Conservation (phyloP, 2,329 filamentous ascomycete species). For the Clonostachys byssicola region DNA sequence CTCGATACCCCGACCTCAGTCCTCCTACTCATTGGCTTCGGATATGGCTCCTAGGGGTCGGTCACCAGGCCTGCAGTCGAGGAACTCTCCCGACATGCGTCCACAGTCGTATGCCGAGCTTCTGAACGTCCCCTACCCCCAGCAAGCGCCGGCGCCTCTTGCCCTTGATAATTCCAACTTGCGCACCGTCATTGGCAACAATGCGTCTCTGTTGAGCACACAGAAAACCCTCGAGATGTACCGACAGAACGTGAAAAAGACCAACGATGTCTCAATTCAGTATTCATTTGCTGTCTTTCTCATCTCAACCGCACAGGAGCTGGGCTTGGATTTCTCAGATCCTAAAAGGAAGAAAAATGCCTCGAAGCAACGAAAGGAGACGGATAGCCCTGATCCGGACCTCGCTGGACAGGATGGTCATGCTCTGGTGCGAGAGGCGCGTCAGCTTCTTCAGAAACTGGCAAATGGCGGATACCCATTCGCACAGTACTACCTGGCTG, state of each 20-base stretch:
- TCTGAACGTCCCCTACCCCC: slow-evolving; percentile 71
- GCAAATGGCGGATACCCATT: slow-evolving; percentile 90
- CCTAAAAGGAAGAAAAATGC: slow-evolving; percentile 37
- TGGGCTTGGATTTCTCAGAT: slow-evolving; percentile 52
- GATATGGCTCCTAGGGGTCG: slow-evolving; percentile 64
- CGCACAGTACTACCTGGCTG: slow-evolving; percentile 94
- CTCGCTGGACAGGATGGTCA: slow-evolving; percentile 47
- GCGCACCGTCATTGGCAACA: slow-evolving; percentile 75
- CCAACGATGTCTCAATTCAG: slow-evolving; percentile 82
- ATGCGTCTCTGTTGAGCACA: slow-evolving; percentile 84
- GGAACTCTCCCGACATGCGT: slow-evolving; percentile 51
- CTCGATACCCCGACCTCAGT: slow-evolving; percentile 65
- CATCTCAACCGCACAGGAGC: slow-evolving; percentile 82
- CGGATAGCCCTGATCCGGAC: slow-evolving; percentile 41
- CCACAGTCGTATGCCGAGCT: slow-evolving; percentile 54
- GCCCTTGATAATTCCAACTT: slow-evolving; percentile 77
- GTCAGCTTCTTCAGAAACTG: slow-evolving; percentile 81
- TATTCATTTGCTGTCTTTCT: slow-evolving; percentile 97
- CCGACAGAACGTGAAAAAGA: slow-evolving; percentile 94
- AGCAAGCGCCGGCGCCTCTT: slow-evolving; percentile 65
- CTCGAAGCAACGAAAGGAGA: slow-evolving; percentile 40
- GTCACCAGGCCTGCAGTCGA: slow-evolving; percentile 48
- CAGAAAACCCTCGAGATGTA: slow-evolving; percentile 98
- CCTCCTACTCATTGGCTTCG: slow-evolving; percentile 70
- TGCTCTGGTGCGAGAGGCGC: slow-evolving; percentile 80